These are phyloP conservation scores for Epichloe typhina DNA, from an alignment of 2,329 filamentous ascomycete genomes.

Conservation along the genomic window DNA sequence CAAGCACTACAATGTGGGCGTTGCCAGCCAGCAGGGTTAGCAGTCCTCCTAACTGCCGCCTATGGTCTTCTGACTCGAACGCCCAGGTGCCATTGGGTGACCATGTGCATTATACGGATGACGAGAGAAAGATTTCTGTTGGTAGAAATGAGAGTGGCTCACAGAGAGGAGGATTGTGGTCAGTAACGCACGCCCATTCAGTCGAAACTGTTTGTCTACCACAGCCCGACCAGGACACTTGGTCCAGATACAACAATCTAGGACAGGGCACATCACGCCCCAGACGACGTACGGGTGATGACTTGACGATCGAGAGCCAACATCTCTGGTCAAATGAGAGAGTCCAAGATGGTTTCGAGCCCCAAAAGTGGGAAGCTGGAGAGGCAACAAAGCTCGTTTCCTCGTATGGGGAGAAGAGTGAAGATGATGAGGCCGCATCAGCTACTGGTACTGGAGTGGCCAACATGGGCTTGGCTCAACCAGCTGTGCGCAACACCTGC, in stretches of 20 bases:
- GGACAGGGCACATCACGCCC: background rate
- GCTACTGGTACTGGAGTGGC: too few species aligned
- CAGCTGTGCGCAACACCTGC: too few species aligned
- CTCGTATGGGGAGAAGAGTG: background rate
- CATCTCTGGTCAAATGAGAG: background rate
- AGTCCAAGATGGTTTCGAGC: constrained; percentile 2
- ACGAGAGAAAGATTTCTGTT: background rate
- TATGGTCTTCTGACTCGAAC: background rate
- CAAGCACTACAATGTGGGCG: constrained; percentile 25
- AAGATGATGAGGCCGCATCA: background rate
- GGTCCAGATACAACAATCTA: background rate
- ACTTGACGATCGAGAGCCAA: background rate
- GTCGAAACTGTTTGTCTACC: constrained; percentile 13
- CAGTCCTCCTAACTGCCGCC: background rate
- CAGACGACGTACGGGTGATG: background rate
- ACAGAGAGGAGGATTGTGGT: background rate
- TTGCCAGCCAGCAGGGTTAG: background rate
- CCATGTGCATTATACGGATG: background rate
- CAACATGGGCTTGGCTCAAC: too few species aligned
- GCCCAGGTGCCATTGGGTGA: too few species aligned
- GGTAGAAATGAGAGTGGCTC: background rate
- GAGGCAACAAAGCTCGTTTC: background rate
- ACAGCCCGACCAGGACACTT: constrained; percentile 13
- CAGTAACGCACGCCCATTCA: background rate
- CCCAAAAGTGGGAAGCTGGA: background rate